Conservation (phyloP, 306 rosid species). For the Betula pendula region DNA sequence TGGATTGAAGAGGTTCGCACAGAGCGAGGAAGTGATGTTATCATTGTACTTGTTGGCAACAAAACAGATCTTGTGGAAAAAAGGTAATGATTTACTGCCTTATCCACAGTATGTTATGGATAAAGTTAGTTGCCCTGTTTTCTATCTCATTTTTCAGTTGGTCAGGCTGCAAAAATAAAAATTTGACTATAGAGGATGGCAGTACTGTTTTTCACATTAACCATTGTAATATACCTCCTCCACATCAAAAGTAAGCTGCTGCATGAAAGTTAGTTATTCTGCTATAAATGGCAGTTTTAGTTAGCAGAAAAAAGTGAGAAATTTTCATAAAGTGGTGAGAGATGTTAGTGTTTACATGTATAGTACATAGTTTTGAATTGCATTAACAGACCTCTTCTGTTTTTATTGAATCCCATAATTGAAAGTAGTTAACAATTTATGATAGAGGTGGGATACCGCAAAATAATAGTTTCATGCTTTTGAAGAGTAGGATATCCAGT, state of each 20-base stretch:
- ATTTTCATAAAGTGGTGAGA: neutral
- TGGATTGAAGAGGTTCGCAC: conserved; percentile 96
- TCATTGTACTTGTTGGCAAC: conserved; percentile 84
- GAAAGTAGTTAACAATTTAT: neutral
- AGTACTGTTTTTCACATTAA: neutral
- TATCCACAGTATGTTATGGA: neutral
- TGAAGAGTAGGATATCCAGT: neutral
- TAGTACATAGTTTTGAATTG: neutral
- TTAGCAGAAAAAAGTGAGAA: neutral
- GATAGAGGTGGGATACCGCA: neutral
- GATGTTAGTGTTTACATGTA: neutral
- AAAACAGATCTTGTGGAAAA: conserved; percentile 93
- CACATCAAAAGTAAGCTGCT: neutral
- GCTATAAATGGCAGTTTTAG: neutral
- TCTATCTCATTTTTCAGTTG: conserved; percentile 3
- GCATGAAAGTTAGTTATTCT: neutral
- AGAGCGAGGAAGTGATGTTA: conserved; percentile 86
- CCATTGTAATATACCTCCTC: neutral
- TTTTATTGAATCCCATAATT: neutral
- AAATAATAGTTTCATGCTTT: neutral
- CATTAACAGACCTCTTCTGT: neutral
- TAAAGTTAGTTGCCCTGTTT: neutral
- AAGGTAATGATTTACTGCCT: conserved; percentile 51
- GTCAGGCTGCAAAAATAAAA: neutral
- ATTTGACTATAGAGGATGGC: neutral